phyloP scores from a whole-genome alignment of 2,329 filamentous ascomycete species.

The Aspergillus sp. region DNA sequence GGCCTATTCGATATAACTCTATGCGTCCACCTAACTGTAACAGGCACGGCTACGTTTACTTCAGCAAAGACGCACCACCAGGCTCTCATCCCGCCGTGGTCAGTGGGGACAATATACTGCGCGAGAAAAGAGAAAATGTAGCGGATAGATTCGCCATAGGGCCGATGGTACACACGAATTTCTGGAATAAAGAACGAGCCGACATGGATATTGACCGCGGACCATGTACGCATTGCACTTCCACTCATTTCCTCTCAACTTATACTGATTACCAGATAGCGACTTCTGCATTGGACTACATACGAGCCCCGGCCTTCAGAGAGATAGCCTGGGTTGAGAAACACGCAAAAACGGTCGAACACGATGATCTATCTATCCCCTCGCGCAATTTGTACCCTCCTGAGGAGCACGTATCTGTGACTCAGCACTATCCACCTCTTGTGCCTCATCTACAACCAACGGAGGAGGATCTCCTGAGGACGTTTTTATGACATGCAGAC shows the following conservation, averaged over 20 bases:
- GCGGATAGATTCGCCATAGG: constrained; percentile 37
- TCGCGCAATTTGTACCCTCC: constrained; percentile 26
- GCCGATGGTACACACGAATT: constrained; percentile 32
- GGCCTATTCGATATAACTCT: background rate
- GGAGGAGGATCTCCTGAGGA: constrained; percentile 20
- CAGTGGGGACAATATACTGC: constrained; percentile 19
- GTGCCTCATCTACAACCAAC: constrained; percentile 29
- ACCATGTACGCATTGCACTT: constrained; percentile 33
- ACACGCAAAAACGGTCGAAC: constrained; percentile 20
- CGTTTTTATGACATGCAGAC: constrained; percentile 42
- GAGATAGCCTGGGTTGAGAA: constrained; percentile 36
- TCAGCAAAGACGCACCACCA: constrained; percentile 29
- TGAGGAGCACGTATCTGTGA: constrained; percentile 29
- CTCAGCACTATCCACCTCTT: constrained; percentile 31
- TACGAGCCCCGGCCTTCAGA: constrained; percentile 29
- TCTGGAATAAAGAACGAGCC: constrained; percentile 36
- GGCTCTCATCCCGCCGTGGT: constrained; percentile 32
- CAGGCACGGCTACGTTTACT: constrained; percentile 42
- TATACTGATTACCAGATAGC: constrained; percentile 22
- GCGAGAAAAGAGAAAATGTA: constrained; percentile 30
- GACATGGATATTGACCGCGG: constrained; percentile 38
- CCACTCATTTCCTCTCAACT: background rate
- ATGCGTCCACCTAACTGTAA: constrained; percentile 6
- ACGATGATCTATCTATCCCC: no score
- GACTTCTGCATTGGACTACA: constrained; percentile 32